Conservation (phyloP, 2,329 filamentous ascomycete species). For the Pseudogymnoascus sp. region DNA sequence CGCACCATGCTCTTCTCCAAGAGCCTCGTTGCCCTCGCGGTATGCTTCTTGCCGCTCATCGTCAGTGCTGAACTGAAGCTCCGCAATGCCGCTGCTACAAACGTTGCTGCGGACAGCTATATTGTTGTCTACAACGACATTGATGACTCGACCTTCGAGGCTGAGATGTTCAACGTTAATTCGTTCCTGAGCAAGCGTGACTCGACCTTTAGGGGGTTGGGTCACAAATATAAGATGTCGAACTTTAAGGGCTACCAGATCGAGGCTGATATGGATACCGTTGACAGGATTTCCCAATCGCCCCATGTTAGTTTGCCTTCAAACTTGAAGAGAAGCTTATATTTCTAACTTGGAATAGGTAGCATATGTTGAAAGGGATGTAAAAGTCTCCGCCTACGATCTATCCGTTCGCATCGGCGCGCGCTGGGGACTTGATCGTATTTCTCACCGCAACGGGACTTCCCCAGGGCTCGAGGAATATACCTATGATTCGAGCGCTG, state of each 20-base stretch:
- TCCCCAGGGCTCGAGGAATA: constrained; percentile 20
- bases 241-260: constrained; percentile 24
- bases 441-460: constrained; percentile 21
- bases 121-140: constrained; percentile 52
- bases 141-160: constrained; percentile 38
- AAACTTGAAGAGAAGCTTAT: neutral
- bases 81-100: constrained; percentile 38
- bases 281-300: constrained; percentile 21
- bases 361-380: constrained; percentile 46
- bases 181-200: constrained; percentile 48
- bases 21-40: constrained; percentile 18
- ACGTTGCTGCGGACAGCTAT: constrained; percentile 48
- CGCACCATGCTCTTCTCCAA: neutral
- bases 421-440: constrained; percentile 29
- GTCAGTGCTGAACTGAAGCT: constrained; percentile 21
- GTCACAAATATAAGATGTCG: constrained; percentile 20
- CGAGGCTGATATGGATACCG: constrained; percentile 20
- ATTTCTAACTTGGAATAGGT: constrained; percentile 30
- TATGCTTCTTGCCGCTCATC: constrained; percentile 19
- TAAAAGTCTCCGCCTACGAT: constrained; percentile 35
- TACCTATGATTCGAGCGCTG: constrained; percentile 25
- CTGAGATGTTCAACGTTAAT: constrained; percentile 41
- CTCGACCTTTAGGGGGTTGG: constrained; percentile 24
- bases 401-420: constrained; percentile 44
- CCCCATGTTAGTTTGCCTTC: constrained; percentile 20